A percentile compares a stretch with the other conserved stretches of the same genome.
phyloP scores from a whole-genome alignment of 2,329 filamentous ascomycete genomes.

The Xylaria sp. region DNA sequence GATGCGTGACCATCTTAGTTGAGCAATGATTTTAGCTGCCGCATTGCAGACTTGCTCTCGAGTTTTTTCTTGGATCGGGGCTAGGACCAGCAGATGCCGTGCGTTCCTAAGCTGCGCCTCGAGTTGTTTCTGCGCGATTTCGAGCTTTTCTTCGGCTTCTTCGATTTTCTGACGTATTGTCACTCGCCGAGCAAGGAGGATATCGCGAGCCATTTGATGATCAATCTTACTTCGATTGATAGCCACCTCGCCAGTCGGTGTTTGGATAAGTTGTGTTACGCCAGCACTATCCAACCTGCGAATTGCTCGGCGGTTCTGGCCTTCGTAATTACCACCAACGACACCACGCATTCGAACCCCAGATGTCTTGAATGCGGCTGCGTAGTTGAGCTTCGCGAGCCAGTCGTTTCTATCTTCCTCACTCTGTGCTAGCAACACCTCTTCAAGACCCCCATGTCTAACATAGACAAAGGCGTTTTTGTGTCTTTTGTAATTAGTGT shows the following conservation, averaged over 20 bases:
- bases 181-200: conserved; percentile 81
- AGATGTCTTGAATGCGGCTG: conserved; percentile 90
- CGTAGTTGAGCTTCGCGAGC: conserved; percentile 95
- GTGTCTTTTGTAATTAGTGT: conserved; percentile 90
- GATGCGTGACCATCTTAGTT: conserved; percentile 92
- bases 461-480: conserved; percentile 96
- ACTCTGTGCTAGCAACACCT: conserved; percentile 88
- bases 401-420: conserved; percentile 96
- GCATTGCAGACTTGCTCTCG: conserved; percentile 86
- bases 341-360: conserved; percentile 91
- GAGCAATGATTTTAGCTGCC: conserved; percentile 84
- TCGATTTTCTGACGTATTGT: conserved; percentile 85
- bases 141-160: conserved; percentile 83
- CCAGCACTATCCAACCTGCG: conserved; percentile 75
- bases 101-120: conserved; percentile 88
- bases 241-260: conserved; percentile 76
- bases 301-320: conserved; percentile 77
- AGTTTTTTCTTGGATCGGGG: conserved; percentile 90
- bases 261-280: conserved; percentile 69
- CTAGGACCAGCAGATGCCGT: conserved; percentile 86
- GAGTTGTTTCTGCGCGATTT: conserved; percentile 76
- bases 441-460: conserved; percentile 85
- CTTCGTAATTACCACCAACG: conserved; percentile 85
- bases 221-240: conserved; percentile 80
- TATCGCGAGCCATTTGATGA: conserved; percentile 84